phyloP scores from a whole-genome alignment of 495 filamentous ascomycete species.

The Aspergillus incahuasiensis region DNA sequence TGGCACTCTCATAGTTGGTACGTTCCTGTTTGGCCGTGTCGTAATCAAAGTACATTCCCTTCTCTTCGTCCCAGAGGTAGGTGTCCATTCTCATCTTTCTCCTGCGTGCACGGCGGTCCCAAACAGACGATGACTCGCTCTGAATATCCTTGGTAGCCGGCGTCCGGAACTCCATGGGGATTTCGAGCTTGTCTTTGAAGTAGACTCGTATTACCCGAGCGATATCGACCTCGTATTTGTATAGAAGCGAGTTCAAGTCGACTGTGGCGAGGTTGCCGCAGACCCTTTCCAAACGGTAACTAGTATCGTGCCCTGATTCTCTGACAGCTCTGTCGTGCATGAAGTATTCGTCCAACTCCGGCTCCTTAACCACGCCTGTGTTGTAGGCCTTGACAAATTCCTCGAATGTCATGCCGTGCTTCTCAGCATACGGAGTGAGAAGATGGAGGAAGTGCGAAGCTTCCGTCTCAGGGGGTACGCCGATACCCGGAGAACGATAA shows the following conservation, averaged over 20 bases:
- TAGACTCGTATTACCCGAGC: conserved; percentile 71
- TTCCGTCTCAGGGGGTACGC: conserved; percentile 93
- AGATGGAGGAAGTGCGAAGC: conserved; percentile 83
- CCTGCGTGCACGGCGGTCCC: conserved; percentile 80
- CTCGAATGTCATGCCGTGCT: conserved; percentile 72
- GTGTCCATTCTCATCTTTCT: conserved; percentile 79
- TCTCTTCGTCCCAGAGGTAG: conserved; percentile 83
- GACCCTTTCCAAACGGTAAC: conserved; percentile 83
- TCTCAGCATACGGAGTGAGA: conserved; percentile 78
- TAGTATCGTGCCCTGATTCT: conserved; percentile 96
- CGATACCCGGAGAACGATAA: conserved; percentile 82
- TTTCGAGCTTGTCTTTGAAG: conserved; percentile 72
- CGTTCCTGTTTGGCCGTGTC: conserved; percentile 75
- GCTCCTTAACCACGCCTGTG: conserved; percentile 66
- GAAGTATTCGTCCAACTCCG: conserved; percentile 90
- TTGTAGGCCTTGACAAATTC: conserved; percentile 90
- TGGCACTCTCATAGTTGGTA: conserved; percentile 76
- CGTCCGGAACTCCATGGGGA: conserved; percentile 75
- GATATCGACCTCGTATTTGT: conserved; percentile 95
- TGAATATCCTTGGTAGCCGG: conserved; percentile 51
- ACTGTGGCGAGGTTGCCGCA: conserved; percentile 89
- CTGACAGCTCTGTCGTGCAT: conserved; percentile 90
- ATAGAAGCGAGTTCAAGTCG: conserved; percentile 87
- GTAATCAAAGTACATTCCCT: conserved; percentile 97
- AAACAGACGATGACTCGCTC: conserved; percentile 73